These are phyloP conservation scores for Chloranthus sessilifolius DNA, from an alignment of 164 flowering plant species.

Conservation along the genomic window DNA sequence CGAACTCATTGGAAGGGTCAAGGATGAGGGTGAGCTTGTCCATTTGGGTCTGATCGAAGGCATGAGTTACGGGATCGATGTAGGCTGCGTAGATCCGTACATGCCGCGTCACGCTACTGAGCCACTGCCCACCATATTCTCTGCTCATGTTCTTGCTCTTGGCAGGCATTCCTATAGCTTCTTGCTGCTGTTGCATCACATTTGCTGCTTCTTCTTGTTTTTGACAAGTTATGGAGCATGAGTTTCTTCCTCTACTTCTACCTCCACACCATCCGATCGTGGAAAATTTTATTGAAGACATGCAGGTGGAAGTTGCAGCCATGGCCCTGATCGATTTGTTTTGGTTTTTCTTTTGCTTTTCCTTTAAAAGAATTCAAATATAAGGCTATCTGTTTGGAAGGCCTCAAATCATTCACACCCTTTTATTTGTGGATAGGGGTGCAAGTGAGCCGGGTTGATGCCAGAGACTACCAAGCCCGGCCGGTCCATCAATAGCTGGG, in stretches of 20 bases:
- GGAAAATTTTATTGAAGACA: constrained; percentile 37
- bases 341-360: too few relatives aligned
- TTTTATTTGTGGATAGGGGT: too few relatives aligned
- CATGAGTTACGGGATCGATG: constrained; percentile 73
- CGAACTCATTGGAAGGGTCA: constrained; percentile 75
- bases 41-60: constrained; percentile 81
- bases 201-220: constrained; percentile 18
- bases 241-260: constrained; percentile 5
- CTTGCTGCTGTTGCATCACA: constrained; percentile 3
- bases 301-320: constrained; percentile 31
- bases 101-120: constrained; percentile 67
- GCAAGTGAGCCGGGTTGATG: too few relatives aligned
- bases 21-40: constrained; percentile 88
- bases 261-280: constrained; percentile 28
- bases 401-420: too few relatives aligned
- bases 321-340: too few relatives aligned
- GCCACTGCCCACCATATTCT: constrained; percentile 85
- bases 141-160: constrained; percentile 67
- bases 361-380: too few relatives aligned
- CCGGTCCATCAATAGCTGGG: too few relatives aligned
- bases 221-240: constrained; percentile 28
- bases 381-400: too few relatives aligned
- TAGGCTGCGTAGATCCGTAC: constrained; percentile 85
- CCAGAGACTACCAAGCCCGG: too few relatives aligned
- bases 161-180: constrained; percentile 21